Evolutionary conservation across 352 stramenopile species (phyloP), one percentile per base, ranked within the genome.

Genomic region (Globisporangium heterothallicum): DNA sequence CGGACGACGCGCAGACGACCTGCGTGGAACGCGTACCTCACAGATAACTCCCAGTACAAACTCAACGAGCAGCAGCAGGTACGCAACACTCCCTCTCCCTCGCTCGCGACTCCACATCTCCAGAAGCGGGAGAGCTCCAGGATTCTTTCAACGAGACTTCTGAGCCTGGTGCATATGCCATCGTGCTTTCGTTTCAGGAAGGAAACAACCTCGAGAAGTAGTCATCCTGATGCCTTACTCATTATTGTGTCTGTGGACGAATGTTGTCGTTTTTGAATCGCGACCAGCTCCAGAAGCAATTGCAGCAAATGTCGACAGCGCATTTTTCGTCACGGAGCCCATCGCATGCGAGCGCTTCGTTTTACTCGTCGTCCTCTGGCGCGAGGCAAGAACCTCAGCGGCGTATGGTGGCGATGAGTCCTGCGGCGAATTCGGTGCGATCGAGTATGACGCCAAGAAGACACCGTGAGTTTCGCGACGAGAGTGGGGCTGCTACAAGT

Each of bases 21-120:
- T 7, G 57, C 57, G 25, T 84, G 73, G 73, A 82, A 84, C 58
- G 53, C 19, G 12, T 84, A 84, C 29, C 54, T 84, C 24, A 84
- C 70, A 0, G 73, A 84, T 47, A 56, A 61, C 38, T 13, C 41
- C 22, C 70, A 66, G 38, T 84, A 84, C 66, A 68, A 64, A 32
- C 55, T 82, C 24, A 70, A 64, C 52, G 65, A 74, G 46, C 63
- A 76, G 49, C 52, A 71, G 54, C 65, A 63, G 54, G 32, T 68
- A 45, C 14, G n/a, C n/a, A n/a, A n/a, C n/a, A n/a, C n/a, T n/a
- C n/a, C n/a, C n/a, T n/a, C n/a, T n/a, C n/a, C n/a, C n/a, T n/a
- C n/a, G n/a, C n/a, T n/a, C n/a, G n/a, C n/a, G n/a, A n/a, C n/a
- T n/a, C n/a, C n/a, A n/a, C n/a, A n/a, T n/a, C n/a, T n/a, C n/a